phyloP scores from a whole-genome alignment of 208 protist species.

The Endotrypanum monterogeii region DNA sequence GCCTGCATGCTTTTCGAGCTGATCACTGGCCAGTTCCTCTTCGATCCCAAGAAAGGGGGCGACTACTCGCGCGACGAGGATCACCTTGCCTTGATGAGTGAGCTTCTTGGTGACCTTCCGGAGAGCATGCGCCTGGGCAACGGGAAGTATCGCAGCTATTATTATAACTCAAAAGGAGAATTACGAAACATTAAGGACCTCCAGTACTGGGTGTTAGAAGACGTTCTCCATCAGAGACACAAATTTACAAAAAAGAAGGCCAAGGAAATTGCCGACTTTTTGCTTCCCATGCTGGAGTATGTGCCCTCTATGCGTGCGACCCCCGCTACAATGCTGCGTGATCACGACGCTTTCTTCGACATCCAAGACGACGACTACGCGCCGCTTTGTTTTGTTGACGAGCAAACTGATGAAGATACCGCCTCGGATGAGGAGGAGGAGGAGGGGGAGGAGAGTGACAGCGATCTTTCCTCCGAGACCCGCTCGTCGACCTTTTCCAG shows the following conservation, averaged over 20 bases:
- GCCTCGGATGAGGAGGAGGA: conserved; percentile 28
- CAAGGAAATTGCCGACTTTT: conserved; percentile 91
- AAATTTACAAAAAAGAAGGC: conserved; percentile 90
- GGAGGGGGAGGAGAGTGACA: conserved; percentile 32
- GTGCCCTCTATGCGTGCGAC: conserved; percentile 85
- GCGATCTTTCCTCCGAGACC: conserved; percentile 26
- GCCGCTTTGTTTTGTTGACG: conserved; percentile 70
- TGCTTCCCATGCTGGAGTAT: conserved; percentile 95
- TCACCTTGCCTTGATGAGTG: conserved; percentile 95
- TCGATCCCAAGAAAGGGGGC: conserved; percentile 93
- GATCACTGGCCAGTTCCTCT: conserved; percentile 93
- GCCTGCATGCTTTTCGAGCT: conserved; percentile 95
- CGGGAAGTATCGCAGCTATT: conserved; percentile 75
- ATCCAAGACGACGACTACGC: conserved; percentile 86
- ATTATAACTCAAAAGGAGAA: conserved; percentile 85
- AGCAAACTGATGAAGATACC: conserved; percentile 29
- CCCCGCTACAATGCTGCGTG: conserved; percentile 78
- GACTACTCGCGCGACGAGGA: conserved; percentile 91
- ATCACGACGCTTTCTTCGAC: conserved; percentile 85
- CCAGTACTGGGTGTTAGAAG: conserved; percentile 82
- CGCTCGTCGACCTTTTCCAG: conserved; percentile 20
- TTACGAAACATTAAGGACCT: conserved; percentile 84
- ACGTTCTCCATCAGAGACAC: conserved; percentile 94
- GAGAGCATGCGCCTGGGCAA: conserved; percentile 80
- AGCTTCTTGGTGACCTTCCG: conserved; percentile 92